phyloP scores from a whole-genome alignment of 805 yeast genomes.

The Peterozyma xylosa region DNA sequence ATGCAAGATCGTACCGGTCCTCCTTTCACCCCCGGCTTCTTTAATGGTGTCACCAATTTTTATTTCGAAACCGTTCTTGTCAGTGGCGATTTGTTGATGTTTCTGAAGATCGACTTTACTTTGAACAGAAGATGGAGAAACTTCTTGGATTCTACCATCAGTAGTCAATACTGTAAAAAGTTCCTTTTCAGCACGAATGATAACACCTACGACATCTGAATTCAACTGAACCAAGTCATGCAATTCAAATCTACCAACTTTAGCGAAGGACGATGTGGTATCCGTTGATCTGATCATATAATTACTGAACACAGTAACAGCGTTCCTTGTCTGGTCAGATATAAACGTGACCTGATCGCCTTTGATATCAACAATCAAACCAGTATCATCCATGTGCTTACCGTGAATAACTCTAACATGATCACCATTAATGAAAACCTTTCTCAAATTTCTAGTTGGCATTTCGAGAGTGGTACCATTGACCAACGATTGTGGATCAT shows the following conservation, averaged over 20 bases:
- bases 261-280: constrained; percentile 58
- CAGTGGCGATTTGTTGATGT: constrained; percentile 79
- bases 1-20: constrained; percentile 85
- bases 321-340: constrained; percentile 82
- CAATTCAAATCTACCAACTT: constrained; percentile 71
- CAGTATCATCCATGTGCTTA: constrained; percentile 88
- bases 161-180: constrained; percentile 72
- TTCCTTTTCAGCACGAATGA: constrained; percentile 85
- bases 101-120: constrained; percentile 59
- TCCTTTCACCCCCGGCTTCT: constrained; percentile 74
- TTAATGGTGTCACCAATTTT: constrained; percentile 90
- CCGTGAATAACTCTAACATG: constrained; percentile 92
- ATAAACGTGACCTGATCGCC: constrained; percentile 85
- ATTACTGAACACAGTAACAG: constrained; percentile 88
- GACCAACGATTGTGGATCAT: constrained; percentile 49
- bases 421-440: constrained; percentile 85
- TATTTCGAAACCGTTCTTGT: constrained; percentile 75
- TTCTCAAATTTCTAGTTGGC: constrained; percentile 75
- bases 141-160: constrained; percentile 66
- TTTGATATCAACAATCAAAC: constrained; percentile 77
- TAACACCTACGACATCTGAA: constrained; percentile 81
- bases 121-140: constrained; percentile 77
- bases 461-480: constrained; percentile 61
- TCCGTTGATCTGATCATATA: constrained; percentile 90
- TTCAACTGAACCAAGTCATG: constrained; percentile 87